Evolutionary conservation across 2,329 filamentous ascomycete genomes (phyloP).

Genomic region (Xylaria arbuscula): DNA sequence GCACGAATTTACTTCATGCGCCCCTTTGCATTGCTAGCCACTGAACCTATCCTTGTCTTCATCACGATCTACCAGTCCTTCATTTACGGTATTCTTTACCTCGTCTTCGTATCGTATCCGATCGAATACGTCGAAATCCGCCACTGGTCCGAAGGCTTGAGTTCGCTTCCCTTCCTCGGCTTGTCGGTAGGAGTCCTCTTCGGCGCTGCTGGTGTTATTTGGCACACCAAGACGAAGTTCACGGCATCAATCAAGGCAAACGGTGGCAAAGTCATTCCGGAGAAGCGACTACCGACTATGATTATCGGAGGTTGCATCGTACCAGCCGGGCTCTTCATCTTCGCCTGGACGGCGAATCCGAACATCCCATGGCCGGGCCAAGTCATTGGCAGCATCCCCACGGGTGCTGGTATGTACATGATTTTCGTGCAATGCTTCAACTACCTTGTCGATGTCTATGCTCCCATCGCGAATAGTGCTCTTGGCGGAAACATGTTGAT

Average conservation of each 20-base stretch:
- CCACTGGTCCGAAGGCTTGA: constrained; percentile 55
- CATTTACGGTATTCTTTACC: constrained; percentile 59
- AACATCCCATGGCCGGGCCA: constrained; percentile 27
- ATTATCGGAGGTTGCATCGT: constrained; percentile 31
- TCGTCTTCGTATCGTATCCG: constrained; percentile 59
- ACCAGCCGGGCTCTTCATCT: constrained; percentile 32
- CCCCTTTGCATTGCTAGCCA: constrained; percentile 53
- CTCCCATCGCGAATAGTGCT: constrained; percentile 34
- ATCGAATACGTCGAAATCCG: constrained; percentile 59
- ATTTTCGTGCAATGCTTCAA: constrained; percentile 38
- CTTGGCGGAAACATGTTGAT: constrained; percentile 32
- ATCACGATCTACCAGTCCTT: constrained; percentile 59
- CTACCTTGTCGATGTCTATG: constrained; percentile 34
- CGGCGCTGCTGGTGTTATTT: constrained; percentile 32
- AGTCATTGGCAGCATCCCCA: constrained; percentile 33
- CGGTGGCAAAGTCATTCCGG: constrained; percentile 31
- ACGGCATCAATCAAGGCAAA: constrained; percentile 23
- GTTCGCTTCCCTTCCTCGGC: constrained; percentile 58
- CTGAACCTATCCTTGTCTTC: constrained; percentile 59
- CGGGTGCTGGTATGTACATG: constrained; percentile 36
- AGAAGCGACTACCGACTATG: constrained; percentile 31
- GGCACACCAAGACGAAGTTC: constrained; percentile 36
- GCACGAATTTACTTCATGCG: constrained; percentile 32
- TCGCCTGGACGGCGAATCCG: constrained; percentile 25
- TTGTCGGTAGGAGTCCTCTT: constrained; percentile 57